Conservation (phyloP, 2,329 filamentous ascomycete genomes). For the Claviceps sp. region DNA sequence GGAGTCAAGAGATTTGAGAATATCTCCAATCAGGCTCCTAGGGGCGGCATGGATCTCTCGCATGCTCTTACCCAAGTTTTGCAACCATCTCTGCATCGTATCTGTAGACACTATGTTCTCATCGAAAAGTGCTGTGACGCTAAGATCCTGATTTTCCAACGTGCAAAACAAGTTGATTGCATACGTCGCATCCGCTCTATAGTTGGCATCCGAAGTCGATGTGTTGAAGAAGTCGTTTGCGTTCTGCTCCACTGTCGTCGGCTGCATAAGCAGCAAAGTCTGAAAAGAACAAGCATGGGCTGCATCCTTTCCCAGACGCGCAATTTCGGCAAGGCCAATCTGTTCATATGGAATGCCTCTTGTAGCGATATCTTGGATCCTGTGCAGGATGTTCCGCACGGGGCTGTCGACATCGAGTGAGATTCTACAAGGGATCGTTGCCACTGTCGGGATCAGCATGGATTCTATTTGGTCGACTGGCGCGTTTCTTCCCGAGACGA, state of each 20-base stretch:
- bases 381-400: neutral
- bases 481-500: neutral
- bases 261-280: neutral
- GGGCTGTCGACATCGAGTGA: neutral
- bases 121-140: neutral
- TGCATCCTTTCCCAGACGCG: neutral
- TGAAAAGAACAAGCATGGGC: neutral
- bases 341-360: neutral
- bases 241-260: neutral
- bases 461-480: neutral
- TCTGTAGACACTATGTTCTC: neutral
- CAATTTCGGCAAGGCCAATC: neutral
- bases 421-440: neutral
- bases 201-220: neutral
- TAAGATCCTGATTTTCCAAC: neutral
- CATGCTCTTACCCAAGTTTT: neutral
- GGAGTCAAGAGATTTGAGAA: neutral
- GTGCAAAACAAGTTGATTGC: neutral
- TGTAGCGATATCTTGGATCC: neutral
- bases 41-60: neutral
- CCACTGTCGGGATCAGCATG: neutral
- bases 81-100: neutral
- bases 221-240: neutral
- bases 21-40: neutral
- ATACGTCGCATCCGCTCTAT: neutral